These are phyloP conservation scores for Ceratocystiopsis sp. DNA, from an alignment of 2,329 filamentous ascomycete species.

Conservation along the genomic window DNA sequence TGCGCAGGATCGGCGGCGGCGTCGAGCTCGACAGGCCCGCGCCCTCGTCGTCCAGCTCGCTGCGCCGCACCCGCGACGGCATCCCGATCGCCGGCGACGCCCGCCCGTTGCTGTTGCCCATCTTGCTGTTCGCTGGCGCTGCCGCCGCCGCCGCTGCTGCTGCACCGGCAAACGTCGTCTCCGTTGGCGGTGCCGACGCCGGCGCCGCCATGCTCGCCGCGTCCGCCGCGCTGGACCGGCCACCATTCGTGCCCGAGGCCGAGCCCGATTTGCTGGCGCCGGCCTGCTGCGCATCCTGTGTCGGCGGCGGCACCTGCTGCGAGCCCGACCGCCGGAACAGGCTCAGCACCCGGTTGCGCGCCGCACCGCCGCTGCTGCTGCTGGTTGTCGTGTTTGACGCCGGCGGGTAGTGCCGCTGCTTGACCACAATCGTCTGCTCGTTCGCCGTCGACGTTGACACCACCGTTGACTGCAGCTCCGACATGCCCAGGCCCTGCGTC, in stretches of 20 bases:
- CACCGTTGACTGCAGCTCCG: constrained; percentile 2
- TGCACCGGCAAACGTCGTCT: no score
- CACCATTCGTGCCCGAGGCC: not conserved
- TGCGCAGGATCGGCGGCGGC: constrained; percentile 38
- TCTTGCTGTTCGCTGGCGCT: constrained; percentile 8
- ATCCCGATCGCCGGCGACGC: constrained; percentile 17
- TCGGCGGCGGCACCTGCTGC: constrained; percentile 10
- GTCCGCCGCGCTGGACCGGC: no score
- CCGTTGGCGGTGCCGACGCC: no score
- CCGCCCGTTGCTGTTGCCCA: constrained; percentile 2
- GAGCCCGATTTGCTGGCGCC: no score
- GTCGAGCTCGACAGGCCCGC: constrained; percentile 25
- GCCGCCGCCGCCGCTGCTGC: not conserved
- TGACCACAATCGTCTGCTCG: constrained; percentile 7
- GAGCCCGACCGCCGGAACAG: constrained; percentile 35
- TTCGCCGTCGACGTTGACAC: constrained; percentile 3
- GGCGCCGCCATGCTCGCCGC: no score
- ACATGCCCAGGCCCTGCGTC: not conserved
- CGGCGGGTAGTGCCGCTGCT: constrained; percentile 32
- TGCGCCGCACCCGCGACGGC: constrained; percentile 23
- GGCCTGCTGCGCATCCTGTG: no score
- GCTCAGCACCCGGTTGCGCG: constrained; percentile 28
- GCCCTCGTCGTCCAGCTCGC: constrained; percentile 20
- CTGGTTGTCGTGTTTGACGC: constrained; percentile 22
- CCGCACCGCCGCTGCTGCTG: constrained; percentile 6